phyloP scores from a whole-genome alignment of 805 yeast species.

The Brettanomyces naardenensis region DNA sequence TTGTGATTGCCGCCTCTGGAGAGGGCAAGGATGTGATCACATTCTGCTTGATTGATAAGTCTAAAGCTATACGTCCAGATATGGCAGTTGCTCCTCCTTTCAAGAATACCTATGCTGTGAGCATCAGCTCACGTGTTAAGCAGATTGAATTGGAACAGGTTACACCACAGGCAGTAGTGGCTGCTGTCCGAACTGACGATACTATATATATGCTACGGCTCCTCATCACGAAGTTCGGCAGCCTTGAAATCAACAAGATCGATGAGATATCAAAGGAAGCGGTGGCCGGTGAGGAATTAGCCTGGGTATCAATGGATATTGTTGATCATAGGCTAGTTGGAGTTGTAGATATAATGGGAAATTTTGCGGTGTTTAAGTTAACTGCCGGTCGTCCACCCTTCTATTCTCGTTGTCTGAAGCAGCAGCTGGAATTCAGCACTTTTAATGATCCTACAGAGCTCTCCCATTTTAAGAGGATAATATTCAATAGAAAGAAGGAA shows the following conservation, averaged over 20 bases:
- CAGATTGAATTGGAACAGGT: not conserved
- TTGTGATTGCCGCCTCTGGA: slow-evolving; percentile 2
- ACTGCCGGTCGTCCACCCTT: not conserved
- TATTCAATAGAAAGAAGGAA: slow-evolving; percentile 33
- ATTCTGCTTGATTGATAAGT: not conserved
- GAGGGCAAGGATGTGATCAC: not conserved
- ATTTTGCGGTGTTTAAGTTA: slow-evolving; percentile 33
- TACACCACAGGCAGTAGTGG: not conserved
- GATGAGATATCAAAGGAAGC: not conserved
- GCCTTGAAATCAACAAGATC: not conserved
- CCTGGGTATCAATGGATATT: slow-evolving; percentile 14
- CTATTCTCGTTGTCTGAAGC: slow-evolving; percentile 1
- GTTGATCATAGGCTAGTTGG: not conserved
- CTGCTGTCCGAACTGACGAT: not conserved
- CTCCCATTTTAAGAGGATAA: slow-evolving; percentile 46
- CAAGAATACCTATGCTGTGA: not conserved
- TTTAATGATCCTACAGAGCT: slow-evolving; percentile 40
- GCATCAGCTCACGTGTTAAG: not conserved
- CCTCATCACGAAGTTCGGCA: not conserved
- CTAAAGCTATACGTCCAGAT: not conserved
- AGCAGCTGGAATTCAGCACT: slow-evolving; percentile 9
- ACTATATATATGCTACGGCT: not conserved
- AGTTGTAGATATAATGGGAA: slow-evolving; percentile 44
- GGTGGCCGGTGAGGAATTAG: slow-evolving; percentile 22
- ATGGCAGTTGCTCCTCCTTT: not conserved